Evolutionary conservation across 164 flowering plant species (phyloP).

Genomic region (Pachysandra terminalis): DNA sequence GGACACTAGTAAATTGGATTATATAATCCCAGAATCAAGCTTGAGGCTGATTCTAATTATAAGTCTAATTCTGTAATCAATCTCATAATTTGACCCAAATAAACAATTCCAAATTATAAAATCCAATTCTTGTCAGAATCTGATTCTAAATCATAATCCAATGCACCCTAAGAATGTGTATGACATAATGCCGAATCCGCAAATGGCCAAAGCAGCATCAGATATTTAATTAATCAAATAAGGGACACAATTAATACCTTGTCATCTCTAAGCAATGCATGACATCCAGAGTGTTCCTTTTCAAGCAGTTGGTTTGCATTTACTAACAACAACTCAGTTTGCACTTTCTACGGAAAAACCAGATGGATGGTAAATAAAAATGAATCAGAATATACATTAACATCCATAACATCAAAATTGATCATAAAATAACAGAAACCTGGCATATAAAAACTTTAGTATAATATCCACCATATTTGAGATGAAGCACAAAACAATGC

Average conservation of each 20-base stretch:
- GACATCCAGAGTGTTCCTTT: conserved; percentile 95
- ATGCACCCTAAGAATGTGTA: too few species aligned
- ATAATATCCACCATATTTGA: background rate
- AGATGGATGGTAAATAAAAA: background rate
- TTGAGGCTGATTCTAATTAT: too few species aligned
- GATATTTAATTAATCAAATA: too few species aligned
- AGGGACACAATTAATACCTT: conserved; percentile 43
- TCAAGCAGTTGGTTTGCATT: conserved; percentile 78
- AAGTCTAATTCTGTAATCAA: too few species aligned
- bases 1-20: too few species aligned
- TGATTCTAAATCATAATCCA: too few species aligned
- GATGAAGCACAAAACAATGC: background rate
- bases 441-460: background rate
- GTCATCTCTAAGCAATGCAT: conserved; percentile 85
- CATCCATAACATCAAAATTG: background rate
- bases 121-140: too few species aligned
- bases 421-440: background rate
- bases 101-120: too few species aligned
- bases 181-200: background rate
- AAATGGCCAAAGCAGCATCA: background rate
- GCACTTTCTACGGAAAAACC: conserved; percentile 43
- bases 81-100: too few species aligned
- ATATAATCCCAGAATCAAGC: too few species aligned
- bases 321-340: conserved; percentile 47
- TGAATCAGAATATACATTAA: background rate